A percentile compares a stretch with the other conserved stretches of the same genome.
Evolutionary conservation across 331 rosid genomes (phyloP).

Genomic region (Spiraea crenata): DNA sequence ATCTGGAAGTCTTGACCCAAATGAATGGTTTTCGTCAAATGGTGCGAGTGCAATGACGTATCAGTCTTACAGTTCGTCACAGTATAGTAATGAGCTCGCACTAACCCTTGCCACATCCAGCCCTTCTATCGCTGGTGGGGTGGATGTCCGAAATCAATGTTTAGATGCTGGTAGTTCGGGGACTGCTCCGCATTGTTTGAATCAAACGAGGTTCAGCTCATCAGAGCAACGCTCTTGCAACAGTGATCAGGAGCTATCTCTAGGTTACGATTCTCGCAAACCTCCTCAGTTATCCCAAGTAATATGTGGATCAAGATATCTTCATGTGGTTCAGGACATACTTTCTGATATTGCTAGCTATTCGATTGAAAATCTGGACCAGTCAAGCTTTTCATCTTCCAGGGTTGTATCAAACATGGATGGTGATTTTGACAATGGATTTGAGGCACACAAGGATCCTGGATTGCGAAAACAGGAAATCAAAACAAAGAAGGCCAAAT

Average conservation of each 20-base stretch:
- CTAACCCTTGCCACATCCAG: conserved; percentile 60
- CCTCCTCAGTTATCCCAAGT: conserved; percentile 35
- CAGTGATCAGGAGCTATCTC: conserved; percentile 34
- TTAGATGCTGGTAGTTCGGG: conserved; percentile 41
- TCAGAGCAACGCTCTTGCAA: conserved; percentile 42
- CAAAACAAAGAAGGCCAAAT: conserved; percentile 61
- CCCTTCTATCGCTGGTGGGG: conserved; percentile 26
- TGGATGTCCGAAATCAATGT: conserved; percentile 38
- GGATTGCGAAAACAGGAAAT: conserved; percentile 30
- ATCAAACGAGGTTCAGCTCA: conserved; percentile 40
- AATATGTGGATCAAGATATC: conserved; percentile 60
- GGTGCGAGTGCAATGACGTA: conserved; percentile 26
- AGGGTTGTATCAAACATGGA: conserved; percentile 5
- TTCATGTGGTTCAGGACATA: conserved; percentile 56
- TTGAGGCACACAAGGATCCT: conserved; percentile 36
- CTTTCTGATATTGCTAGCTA: conserved; percentile 61
- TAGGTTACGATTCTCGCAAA: conserved; percentile 29
- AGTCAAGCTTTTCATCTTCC: conserved; percentile 33
- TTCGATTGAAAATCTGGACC: conserved; percentile 50
- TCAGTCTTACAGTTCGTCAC: conserved; percentile 34
- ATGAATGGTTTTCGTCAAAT: conserved; percentile 49
- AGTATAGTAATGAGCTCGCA: conserved; percentile 53
- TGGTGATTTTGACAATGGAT: conserved; percentile 23
- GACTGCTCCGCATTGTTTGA: conserved; percentile 33
- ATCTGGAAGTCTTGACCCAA: conserved; percentile 39